Percentiles rank a stretch among this genome's conserved stretches.
Evolutionary conservation across 2,329 filamentous ascomycete species (phyloP).

Genomic region (Colletotrichum sp.): DNA sequence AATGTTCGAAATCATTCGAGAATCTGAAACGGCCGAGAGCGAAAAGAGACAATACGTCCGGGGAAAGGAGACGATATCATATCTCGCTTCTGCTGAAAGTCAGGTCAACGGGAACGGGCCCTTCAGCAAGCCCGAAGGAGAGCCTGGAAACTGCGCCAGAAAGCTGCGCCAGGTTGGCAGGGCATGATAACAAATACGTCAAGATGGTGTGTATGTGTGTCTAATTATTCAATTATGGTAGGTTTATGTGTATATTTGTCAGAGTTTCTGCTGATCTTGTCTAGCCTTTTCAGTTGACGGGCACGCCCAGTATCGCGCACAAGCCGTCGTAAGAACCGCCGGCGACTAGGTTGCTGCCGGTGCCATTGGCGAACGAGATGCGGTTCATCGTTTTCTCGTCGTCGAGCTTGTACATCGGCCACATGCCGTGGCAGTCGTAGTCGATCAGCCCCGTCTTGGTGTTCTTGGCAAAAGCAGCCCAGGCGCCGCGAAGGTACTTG

Average conservation of each 20-base stretch:
- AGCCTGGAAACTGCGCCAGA: background rate
- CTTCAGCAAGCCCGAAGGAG: background rate
- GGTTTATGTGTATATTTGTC: background rate
- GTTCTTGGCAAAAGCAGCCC: slow-evolving; percentile 43
- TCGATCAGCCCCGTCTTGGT: slow-evolving; percentile 34
- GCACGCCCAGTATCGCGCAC: background rate
- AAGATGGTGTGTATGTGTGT: background rate
- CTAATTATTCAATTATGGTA: background rate
- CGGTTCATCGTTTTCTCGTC: slow-evolving; percentile 27
- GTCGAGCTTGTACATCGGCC: slow-evolving; percentile 25
- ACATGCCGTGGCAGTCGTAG: slow-evolving; percentile 28
- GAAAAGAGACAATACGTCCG: background rate
- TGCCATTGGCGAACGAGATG: slow-evolving; percentile 29
- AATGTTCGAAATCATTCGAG: background rate
- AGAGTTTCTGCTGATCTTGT: background rate
- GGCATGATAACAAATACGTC: background rate
- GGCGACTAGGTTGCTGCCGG: slow-evolving; percentile 28
- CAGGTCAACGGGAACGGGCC: background rate
- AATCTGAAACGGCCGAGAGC: background rate
- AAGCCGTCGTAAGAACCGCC: slow-evolving; percentile 6
- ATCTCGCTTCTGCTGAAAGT: background rate
- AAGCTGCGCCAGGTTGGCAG: background rate
- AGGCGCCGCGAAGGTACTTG: slow-evolving; percentile 40
- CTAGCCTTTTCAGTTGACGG: background rate
- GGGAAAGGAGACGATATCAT: background rate